Evolutionary conservation across 352 stramenopile genomes (phyloP).

Genomic region (Pythium brassicae): DNA sequence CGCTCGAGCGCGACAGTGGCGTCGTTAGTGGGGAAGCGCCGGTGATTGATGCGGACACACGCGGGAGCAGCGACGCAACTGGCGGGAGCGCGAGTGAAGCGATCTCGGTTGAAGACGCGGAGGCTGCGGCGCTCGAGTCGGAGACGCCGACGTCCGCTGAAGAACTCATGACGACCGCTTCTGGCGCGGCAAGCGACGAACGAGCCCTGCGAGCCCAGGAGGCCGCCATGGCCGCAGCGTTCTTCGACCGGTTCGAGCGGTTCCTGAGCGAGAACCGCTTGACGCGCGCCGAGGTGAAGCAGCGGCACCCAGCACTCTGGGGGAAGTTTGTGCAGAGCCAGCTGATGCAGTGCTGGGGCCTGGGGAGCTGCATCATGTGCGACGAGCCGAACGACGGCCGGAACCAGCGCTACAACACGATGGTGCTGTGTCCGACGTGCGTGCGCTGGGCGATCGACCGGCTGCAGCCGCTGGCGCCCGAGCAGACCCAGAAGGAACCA

Average conservation of each 20-base stretch:
- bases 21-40: neutral
- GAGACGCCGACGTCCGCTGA: neutral
- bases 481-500: neutral
- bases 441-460: slow-evolving; percentile 22
- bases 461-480: slow-evolving; percentile 3
- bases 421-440: slow-evolving; percentile 43
- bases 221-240: slow-evolving; percentile 6
- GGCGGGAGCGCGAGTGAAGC: neutral
- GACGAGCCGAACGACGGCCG: slow-evolving; percentile 29
- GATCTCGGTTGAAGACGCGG: neutral
- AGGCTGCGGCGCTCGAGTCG: neutral
- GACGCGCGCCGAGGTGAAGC: slow-evolving; percentile 28
- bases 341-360: slow-evolving; percentile 14
- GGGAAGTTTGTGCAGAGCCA: slow-evolving; percentile 29
- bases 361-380: slow-evolving; percentile 35
- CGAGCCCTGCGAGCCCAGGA: neutral
- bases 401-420: slow-evolving; percentile 51
- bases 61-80: neutral
- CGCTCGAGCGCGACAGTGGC: neutral
- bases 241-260: slow-evolving; percentile 18
- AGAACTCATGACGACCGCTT: neutral
- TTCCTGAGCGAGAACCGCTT: slow-evolving; percentile 30
- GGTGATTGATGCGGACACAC: neutral
- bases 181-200: neutral
- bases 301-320: slow-evolving; percentile 34